Evolutionary conservation across 306 rosid species (phyloP).

Genomic region (Fragaria ananassa): DNA sequence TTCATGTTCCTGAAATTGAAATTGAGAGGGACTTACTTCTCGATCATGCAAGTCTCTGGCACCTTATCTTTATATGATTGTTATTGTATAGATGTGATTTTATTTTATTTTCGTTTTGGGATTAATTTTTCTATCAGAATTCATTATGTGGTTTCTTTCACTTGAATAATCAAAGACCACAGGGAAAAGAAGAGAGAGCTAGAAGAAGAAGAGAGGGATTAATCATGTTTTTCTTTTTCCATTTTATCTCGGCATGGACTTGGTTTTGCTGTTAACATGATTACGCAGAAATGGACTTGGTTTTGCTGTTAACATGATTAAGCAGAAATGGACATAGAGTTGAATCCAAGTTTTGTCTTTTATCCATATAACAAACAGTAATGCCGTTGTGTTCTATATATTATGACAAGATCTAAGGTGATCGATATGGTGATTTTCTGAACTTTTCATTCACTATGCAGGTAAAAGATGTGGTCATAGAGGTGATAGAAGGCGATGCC

Average conservation of each 20-base stretch:
- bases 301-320: not conserved
- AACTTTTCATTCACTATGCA: conserved; percentile 11
- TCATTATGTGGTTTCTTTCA: not conserved
- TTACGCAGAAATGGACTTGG: not conserved
- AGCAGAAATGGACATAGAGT: not conserved
- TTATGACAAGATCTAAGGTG: not conserved
- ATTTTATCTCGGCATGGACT: not conserved
- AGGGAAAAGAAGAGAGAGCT: not conserved
- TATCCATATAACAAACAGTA: not conserved
- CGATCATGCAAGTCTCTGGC: not conserved
- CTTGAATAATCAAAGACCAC: not conserved
- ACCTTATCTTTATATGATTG: not conserved
- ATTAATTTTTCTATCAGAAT: not conserved
- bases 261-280: not conserved
- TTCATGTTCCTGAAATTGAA: not conserved
- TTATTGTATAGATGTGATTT: not conserved
- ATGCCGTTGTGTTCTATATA: not conserved
- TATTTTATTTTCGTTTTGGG: not conserved
- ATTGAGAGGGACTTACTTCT: not conserved
- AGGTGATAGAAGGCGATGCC: conserved; percentile 67
- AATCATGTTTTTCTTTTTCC: not conserved
- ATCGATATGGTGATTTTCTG: not conserved
- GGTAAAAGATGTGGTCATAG: conserved; percentile 41
- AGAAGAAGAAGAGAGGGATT: not conserved
- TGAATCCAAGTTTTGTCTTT: not conserved